Base-by-base conservation (phyloP, 2,329 filamentous ascomycete species). In the Scytalidium lignicola region DNA sequence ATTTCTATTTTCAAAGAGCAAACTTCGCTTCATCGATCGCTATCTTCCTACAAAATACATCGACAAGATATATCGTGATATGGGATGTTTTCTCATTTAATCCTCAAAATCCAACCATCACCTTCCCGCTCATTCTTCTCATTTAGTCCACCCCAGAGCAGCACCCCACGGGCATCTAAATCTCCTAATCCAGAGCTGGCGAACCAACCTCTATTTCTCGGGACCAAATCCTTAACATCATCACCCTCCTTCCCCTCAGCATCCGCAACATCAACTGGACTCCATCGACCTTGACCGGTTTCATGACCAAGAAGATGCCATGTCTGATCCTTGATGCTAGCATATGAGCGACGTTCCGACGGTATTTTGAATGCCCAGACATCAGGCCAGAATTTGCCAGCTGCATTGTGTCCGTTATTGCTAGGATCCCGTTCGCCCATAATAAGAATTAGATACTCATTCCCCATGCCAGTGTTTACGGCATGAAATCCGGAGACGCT, bases 311-410 rank as follows among this genome's bases (percentile, higher is more conserved):
- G 64, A 37, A 73, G 73, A 52, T 75, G 73, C 64, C 72, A 67
- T 47, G 82, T 68, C n/a, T 79, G 76, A 50, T 82, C 66, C 23
- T 75, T 74, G 51, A 83, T 65, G 57, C 76, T 77, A 2, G 79
- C 79, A 1, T 74, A 68, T 13, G 75, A 77, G 70, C 76, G 74
- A 49, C 75, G 73, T 43, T 73, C 63, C 9, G 78, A 73, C 9
- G 78, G 80, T 17, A 82, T 72, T 65, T 82, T 78, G 65, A 82
- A 85, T 15, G 75, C 73, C 83, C 83, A 86, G 17, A 83, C 74
- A 60, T 86, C 82, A 53, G 71, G 66, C 67, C 73, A 75, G 63
- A 81, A 83, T 50, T 70, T 72, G 20, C 76, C 79, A 2, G 76
- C 74, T 15, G 66, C 74, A 17, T 70, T 70, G 56, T 79, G 73